Conservation (phyloP, 805 yeast genomes). For the Candida sakaeoensis region DNA sequence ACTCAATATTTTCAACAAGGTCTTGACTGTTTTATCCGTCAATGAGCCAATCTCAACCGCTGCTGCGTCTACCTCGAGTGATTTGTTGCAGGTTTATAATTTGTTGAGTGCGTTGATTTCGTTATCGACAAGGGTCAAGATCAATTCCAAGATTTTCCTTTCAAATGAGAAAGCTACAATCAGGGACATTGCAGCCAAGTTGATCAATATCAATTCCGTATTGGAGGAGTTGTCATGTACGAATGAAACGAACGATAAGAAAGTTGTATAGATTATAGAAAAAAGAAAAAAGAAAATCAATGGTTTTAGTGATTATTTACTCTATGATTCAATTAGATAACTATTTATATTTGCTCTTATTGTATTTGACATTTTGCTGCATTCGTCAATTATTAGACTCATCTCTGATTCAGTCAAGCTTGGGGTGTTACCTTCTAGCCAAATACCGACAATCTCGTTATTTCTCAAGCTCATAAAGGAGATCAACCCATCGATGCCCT, state of each 20-base stretch:
- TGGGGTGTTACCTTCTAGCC: conserved; percentile 39
- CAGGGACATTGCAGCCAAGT: conserved; percentile 25
- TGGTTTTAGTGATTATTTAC: too few species aligned
- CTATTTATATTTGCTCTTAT: conserved; percentile 45
- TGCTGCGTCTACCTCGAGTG: conserved; percentile 23
- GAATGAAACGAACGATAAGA: conserved; percentile 6
- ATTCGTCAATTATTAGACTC: conserved; percentile 34
- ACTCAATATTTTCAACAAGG: conserved; percentile 26
- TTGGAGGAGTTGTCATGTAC: conserved; percentile 28
- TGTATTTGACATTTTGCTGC: conserved; percentile 41
- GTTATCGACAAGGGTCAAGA: conserved; percentile 31
- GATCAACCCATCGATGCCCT: conserved; percentile 37
- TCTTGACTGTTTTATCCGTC: conserved; percentile 22
- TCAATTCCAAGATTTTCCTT: conserved; percentile 36
- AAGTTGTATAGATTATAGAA: conserved; percentile 6
- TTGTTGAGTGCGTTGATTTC: conserved; percentile 26
- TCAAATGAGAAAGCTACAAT: conserved; percentile 23
- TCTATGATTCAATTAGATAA: conserved; percentile 29
- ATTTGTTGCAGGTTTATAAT: conserved; percentile 27
- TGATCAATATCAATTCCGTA: conserved; percentile 32
- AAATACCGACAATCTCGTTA: conserved; percentile 57
- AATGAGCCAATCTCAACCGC: conserved; percentile 23
- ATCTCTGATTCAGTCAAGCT: conserved; percentile 17
- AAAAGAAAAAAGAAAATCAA: too few species aligned
- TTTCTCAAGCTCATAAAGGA: conserved; percentile 53